Percentiles rank a stretch among this genome's conserved stretches.
Evolutionary conservation across 2,329 filamentous ascomycete genomes (phyloP).

Genomic region (Penicillium brevicompactum): DNA sequence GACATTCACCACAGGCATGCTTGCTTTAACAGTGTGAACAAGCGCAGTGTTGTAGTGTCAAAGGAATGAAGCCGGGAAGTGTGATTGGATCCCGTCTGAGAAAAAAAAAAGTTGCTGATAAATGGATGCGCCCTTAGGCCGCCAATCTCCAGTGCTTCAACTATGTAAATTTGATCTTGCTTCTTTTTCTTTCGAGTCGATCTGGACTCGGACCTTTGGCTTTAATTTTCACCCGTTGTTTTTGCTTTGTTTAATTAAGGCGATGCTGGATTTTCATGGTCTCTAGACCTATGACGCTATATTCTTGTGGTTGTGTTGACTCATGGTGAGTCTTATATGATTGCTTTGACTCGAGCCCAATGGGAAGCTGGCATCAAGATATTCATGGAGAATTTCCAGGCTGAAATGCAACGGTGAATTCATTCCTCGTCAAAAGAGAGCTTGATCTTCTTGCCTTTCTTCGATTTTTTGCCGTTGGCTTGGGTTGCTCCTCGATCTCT

Average conservation of each 20-base stretch:
- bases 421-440: slow-evolving; percentile 47
- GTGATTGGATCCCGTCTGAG: slow-evolving; percentile 13
- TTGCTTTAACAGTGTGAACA: slow-evolving; percentile 31
- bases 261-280: neutral
- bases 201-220: too few species aligned
- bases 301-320: slow-evolving; percentile 15
- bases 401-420: neutral
- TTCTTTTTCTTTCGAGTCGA: neutral
- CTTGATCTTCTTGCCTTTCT: slow-evolving; percentile 50
- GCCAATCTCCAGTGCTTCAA: slow-evolving; percentile 3
- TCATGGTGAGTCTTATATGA: slow-evolving; percentile 19
- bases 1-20: slow-evolving; percentile 88
- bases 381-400: neutral
- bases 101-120: slow-evolving; percentile 27
- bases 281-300: slow-evolving; percentile 5
- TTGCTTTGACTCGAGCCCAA: neutral
- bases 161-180: neutral
- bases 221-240: neutral
- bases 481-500: slow-evolving; percentile 26
- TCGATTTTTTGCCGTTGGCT: slow-evolving; percentile 36
- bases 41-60: slow-evolving; percentile 10
- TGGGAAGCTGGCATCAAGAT: neutral
- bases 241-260: neutral
- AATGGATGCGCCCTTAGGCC: slow-evolving; percentile 11
- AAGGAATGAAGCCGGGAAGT: slow-evolving; percentile 16